Evolutionary conservation across 2,329 filamentous ascomycete species (phyloP), one percentile per base, ranked within the genome.

Genomic region (Aspergillus brasiliensis): DNA sequence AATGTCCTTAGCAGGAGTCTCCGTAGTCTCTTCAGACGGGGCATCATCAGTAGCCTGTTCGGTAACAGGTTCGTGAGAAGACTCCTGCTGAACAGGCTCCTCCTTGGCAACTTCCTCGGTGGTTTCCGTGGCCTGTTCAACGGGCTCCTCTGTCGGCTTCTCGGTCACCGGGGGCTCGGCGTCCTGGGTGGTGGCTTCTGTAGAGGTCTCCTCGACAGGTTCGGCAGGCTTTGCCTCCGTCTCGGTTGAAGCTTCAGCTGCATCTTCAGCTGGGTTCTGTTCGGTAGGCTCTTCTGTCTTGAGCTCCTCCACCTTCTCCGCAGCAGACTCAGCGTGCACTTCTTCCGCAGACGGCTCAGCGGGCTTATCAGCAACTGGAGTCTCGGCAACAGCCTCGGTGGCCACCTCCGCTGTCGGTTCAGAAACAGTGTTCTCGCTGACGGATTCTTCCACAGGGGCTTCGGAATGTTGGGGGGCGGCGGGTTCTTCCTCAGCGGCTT

Each of bases 21-120:
- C 34, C 11, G 25, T 21, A 21, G 28, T 8, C 28, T 52, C 51
- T 17, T 51, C 48, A 10, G 21, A 28, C 23, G 31, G 8, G 19
- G 65, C 61, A 6, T 60, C 27, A 8, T 40, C 21, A 21, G 47
- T 42, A 48, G 19, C 3, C 21, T 47, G 21, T 25, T 44, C 46
- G 19, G 19, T 21, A 23, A 23, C 19, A 27, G 61, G 52, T 42
- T 65, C 65, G 10, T 60, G 52, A 8, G 34, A 49, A 8, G 23
- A 19, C 21, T 53, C 27, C 17, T 62, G 51, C 19, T 61, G 48
- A 23, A 42, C 51, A 44, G 57, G 19, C 23, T 65, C 56, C n/a
- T 67, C 63, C 27, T 52, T 53, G 15, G 57, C 37, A 8, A 60
- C 37, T 56, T 62, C 55, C 34, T 67, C 63, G 1, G 51, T 48